Base-by-base conservation (phyloP, 768 basidiomycete genomes). In the Crucibulum laeve region DNA sequence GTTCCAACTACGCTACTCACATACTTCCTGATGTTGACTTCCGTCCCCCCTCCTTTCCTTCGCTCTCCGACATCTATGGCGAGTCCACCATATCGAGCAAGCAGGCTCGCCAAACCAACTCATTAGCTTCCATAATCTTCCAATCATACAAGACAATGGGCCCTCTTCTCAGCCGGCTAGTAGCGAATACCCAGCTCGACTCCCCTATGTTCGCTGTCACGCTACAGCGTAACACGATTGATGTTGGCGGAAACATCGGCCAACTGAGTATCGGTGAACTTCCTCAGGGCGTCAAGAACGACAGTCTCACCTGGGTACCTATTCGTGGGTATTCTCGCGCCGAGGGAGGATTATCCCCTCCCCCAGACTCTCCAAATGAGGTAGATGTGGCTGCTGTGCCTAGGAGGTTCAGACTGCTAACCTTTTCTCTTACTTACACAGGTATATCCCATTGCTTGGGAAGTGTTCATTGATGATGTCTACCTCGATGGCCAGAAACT, bases 361-460 rank as follows among this genome's bases (percentile, higher is more conserved):
- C 84, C 1, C 51, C 68, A 4, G 74, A 79, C 51, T 73, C 78
- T 3, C 78, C 80, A 8, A 60, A 69, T 10, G 86, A 89, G 70
- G 84, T 84, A 30, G 19, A 18, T 17, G 11, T 11, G 42, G n/a
- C 25, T 35, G 1, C 18, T 40, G 46, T 24, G 15, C 26, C 19
- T 22, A n/a, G 18, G 23, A 22, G 28, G n/a, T 30, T 7, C 3
- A 11, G 42, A 30, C 21, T 39, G 6, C 15, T 23, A 21, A 23
- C n/a, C 53, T 22, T 49, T 56, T 26, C 25, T 38, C 8, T 24
- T 17, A n/a, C 5, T 50, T n/a, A n/a, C n/a, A n/a, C n/a, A 81
- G 81, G 58, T 62, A 10, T 83, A 83, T 56, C 79, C 81, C 1
- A 65, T 83, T 21, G 70, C 80, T 8, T 89, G 87, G 87, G 87